Conservation (phyloP, 2,329 filamentous ascomycete species). For the Alternaria viburni region DNA sequence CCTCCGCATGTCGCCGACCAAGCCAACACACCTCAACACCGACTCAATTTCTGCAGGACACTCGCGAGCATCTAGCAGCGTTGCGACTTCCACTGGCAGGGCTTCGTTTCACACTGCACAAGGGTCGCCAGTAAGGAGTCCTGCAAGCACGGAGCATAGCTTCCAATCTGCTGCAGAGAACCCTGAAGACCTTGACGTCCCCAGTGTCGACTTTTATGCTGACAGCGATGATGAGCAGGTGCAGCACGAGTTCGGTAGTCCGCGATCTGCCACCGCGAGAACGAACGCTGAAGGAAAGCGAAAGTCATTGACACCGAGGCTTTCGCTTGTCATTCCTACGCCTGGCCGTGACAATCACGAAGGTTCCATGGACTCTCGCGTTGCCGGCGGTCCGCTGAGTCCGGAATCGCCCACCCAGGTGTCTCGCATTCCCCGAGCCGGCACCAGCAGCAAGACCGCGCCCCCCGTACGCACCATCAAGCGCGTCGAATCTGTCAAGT, state of each 20-base stretch:
- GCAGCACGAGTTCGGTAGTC: neutral
- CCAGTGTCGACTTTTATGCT: constrained; percentile 17
- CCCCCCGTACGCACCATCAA: constrained; percentile 18
- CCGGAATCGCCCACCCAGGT: constrained; percentile 13
- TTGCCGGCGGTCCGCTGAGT: neutral
- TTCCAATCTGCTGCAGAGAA: constrained; percentile 26
- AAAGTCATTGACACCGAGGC: constrained; percentile 19
- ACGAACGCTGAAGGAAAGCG: neutral
- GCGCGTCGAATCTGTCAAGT: constrained; percentile 22
- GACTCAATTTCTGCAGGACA: constrained; percentile 3
- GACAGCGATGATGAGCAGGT: constrained; percentile 22
- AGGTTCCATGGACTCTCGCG: neutral
- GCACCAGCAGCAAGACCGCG: constrained; percentile 1
- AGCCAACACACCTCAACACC: neutral
- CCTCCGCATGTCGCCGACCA: constrained; percentile 27
- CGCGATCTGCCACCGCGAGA: neutral
- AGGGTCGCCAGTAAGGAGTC: constrained; percentile 40
- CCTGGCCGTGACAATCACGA: neutral
- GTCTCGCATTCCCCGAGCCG: constrained; percentile 38
- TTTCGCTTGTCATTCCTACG: constrained; percentile 26
- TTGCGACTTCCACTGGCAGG: constrained; percentile 26
- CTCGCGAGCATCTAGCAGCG: constrained; percentile 22
- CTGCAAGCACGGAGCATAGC: constrained; percentile 24
- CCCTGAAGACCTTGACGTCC: constrained; percentile 6
- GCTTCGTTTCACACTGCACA: constrained; percentile 28